A percentile compares a stretch with the other conserved stretches of the same genome.
These are phyloP conservation scores for Pythium vanterpoolii DNA, from an alignment of 352 stramenopile genomes.

Conservation along the genomic window DNA sequence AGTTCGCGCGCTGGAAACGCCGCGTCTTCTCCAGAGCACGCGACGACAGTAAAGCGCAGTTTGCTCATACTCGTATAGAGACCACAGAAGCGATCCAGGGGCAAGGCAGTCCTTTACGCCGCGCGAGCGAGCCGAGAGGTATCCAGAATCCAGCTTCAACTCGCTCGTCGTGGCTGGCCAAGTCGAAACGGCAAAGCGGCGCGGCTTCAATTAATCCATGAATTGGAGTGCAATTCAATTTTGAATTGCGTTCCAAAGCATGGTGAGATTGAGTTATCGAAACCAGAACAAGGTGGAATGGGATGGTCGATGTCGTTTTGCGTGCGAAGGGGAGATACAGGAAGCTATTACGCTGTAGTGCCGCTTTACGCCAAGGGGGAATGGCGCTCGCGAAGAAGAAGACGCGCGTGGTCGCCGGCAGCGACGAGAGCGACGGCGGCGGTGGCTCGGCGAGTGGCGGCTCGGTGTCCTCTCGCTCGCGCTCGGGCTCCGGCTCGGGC, in stretches of 20 bases:
- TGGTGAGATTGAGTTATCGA: not conserved
- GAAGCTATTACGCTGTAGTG: no score
- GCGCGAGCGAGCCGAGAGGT: not conserved
- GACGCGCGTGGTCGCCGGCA: constrained; percentile 61
- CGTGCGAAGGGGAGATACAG: not conserved
- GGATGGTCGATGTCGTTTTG: not conserved
- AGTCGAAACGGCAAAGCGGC: constrained; percentile 6
- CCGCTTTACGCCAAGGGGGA: no score
- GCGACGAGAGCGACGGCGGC: constrained; percentile 63
- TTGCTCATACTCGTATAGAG: constrained; percentile 54
- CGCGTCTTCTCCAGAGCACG: constrained; percentile 86
- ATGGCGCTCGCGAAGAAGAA: constrained; percentile 37
- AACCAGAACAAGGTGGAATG: not conserved
- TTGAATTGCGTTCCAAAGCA: constrained; percentile 8
- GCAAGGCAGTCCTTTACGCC: not conserved
- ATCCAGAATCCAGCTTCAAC: constrained; percentile 13
- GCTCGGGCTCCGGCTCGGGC: constrained; percentile 21
- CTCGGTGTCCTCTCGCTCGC: constrained; percentile 52
- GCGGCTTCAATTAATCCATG: no score
- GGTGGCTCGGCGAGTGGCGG: constrained; percentile 47
- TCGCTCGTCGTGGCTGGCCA: not conserved
- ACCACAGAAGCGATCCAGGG: not conserved
- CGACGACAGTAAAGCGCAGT: constrained; percentile 79
- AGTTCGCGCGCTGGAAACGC: constrained; percentile 81
- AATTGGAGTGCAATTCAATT: not conserved